phyloP scores from a whole-genome alignment of 495 filamentous ascomycete species.

The Aspergillus biplanus region DNA sequence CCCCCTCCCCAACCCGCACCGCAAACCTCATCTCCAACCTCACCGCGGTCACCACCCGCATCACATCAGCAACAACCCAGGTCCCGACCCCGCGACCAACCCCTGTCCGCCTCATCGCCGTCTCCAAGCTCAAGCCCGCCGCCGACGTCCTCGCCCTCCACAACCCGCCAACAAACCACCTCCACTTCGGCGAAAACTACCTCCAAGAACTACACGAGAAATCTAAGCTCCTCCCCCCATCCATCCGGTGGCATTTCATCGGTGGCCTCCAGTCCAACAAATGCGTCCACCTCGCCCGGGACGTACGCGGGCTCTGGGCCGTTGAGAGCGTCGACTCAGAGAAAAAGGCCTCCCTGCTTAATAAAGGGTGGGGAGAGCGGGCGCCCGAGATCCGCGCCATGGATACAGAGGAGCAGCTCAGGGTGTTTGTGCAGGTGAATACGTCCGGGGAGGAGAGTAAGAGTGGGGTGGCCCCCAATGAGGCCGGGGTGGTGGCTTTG shows the following conservation, averaged over 20 bases:
- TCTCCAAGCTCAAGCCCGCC: conserved; percentile 92
- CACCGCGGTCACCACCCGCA: conserved; percentile 36
- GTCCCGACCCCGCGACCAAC: conserved; percentile 25
- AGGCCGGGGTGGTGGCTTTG: conserved; percentile 53
- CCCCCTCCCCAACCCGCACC: conserved; percentile 42
- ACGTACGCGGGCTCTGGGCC: conserved; percentile 88
- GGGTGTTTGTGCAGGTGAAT: conserved; percentile 91
- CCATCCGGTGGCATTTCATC: conserved; percentile 94
- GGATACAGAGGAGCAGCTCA: conserved; percentile 44
- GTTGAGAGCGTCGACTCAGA: conserved; percentile 85
- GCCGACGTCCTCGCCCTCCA: conserved; percentile 86
- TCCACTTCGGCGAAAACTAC: conserved; percentile 98
- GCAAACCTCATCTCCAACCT: conserved; percentile 45
- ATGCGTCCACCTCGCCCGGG: conserved; percentile 80
- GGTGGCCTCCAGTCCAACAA: conserved; percentile 90
- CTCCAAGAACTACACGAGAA: conserved; percentile 90
- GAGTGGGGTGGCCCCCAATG: conserved; percentile 70
- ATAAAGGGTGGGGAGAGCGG: conserved; percentile 71
- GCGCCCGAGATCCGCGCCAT: conserved; percentile 27
- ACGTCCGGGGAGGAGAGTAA: conserved; percentile 89
- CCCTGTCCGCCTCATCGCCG: conserved; percentile 77
- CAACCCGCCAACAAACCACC: conserved; percentile 58
- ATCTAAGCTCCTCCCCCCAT: conserved; percentile 74
- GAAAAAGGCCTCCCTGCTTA: conserved; percentile 83
- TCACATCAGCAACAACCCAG: conserved; percentile 34